Percentiles rank a stretch among this genome's conserved stretches.
These are phyloP conservation scores for Euphorbia tirucalli DNA, from an alignment of 345 rosid genomes.

Conservation along the genomic window DNA sequence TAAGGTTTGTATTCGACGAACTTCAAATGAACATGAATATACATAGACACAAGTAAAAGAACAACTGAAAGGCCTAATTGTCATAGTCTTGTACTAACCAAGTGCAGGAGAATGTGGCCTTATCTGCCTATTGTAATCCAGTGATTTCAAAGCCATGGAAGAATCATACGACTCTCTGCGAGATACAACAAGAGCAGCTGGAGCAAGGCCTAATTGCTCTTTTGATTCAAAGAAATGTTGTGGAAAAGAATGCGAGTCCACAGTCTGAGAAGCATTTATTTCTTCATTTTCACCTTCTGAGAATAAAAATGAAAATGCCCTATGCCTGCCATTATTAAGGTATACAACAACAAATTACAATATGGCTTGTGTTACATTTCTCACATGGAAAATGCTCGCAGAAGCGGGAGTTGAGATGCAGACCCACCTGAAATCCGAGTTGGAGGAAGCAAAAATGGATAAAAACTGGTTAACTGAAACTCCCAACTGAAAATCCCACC, in stretches of 20 bases:
- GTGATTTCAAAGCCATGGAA: constrained; percentile 48
- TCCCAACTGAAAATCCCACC: constrained; percentile 96
- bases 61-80: neutral
- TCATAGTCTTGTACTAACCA: constrained; percentile 42
- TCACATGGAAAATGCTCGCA: constrained; percentile 1
- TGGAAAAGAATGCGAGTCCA: constrained; percentile 80
- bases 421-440: constrained; percentile 75
- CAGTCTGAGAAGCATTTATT: constrained; percentile 62
- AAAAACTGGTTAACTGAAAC: constrained; percentile 90
- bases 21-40: neutral
- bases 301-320: constrained; percentile 85
- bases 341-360: neutral
- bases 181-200: constrained; percentile 74
- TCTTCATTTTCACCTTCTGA: constrained; percentile 77
- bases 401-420: neutral
- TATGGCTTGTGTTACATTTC: neutral
- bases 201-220: constrained; percentile 68
- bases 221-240: constrained; percentile 68
- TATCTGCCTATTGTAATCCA: constrained; percentile 60
- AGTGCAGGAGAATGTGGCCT: constrained; percentile 47
- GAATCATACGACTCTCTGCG: constrained; percentile 54
- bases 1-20: neutral
- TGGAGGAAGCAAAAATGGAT: constrained; percentile 73
- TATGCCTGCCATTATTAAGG: constrained; percentile 48
- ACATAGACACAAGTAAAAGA: neutral